A percentile compares a stretch with the other conserved stretches of the same genome.
Conservation (phyloP, 2,329 filamentous ascomycete species). For the Xylaria sp. region DNA sequence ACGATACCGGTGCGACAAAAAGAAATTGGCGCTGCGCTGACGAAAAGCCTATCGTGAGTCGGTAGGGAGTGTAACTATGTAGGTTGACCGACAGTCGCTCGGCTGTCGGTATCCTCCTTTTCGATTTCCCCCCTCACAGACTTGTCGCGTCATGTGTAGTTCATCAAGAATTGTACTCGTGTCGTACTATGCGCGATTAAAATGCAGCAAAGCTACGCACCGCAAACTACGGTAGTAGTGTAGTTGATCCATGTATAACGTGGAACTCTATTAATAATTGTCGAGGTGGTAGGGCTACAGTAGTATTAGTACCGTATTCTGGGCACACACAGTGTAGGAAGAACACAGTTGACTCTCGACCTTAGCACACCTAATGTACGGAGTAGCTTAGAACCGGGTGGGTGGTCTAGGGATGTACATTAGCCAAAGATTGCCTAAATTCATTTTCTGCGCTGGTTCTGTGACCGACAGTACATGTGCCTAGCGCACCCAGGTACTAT, state of each 20-base stretch:
- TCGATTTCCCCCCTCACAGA: not conserved
- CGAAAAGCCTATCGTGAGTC: not conserved
- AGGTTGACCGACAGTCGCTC: not conserved
- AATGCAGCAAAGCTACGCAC: slow-evolving; percentile 21
- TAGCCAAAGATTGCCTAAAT: slow-evolving; percentile 6
- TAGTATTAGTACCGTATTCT: not conserved
- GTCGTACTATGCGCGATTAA: slow-evolving; percentile 40
- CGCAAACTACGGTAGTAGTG: not conserved
- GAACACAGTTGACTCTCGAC: too few relatives aligned
- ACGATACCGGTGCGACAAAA: slow-evolving; percentile 10
- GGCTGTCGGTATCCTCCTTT: not conserved
- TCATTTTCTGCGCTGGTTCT: not conserved
- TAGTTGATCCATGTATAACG: slow-evolving; percentile 12
- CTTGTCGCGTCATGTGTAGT: not conserved
- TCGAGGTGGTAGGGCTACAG: not conserved
- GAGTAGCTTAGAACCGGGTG: not conserved
- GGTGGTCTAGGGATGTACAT: not conserved
- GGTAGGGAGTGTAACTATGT: not conserved
- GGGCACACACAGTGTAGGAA: not conserved
- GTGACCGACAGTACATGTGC: not conserved
- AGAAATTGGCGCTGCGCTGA: not conserved
- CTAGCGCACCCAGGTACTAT: not conserved
- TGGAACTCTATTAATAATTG: slow-evolving; percentile 17
- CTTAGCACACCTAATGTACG: not conserved
- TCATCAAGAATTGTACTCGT: slow-evolving; percentile 6